phyloP scores from a whole-genome alignment of 1,284 basidiomycete species.

The Coriolopsis trogii region DNA sequence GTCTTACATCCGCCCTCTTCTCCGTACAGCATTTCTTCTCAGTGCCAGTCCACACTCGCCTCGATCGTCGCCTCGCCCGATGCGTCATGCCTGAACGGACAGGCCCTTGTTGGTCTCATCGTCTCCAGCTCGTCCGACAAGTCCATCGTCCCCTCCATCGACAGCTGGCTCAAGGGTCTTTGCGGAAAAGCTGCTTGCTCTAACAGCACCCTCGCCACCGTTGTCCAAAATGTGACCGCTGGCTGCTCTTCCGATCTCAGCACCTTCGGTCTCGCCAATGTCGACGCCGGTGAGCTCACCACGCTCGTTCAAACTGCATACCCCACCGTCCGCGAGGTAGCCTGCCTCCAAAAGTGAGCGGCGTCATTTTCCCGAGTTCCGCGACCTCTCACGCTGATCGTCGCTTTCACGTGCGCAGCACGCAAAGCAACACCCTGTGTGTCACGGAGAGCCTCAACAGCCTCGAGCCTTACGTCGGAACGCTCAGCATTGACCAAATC shows the following conservation, averaged over 20 bases:
- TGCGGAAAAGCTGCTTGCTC: conserved; percentile 59
- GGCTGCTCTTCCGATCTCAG: conserved; percentile 56
- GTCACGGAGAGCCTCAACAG: conserved; percentile 50
- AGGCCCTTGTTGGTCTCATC: conserved; percentile 47
- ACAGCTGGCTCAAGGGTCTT: conserved; percentile 59
- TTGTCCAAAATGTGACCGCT: conserved; percentile 49
- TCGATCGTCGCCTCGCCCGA: conserved; percentile 47
- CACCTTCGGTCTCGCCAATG: conserved; percentile 35
- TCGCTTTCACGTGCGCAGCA: conserved; percentile 30
- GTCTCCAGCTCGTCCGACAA: conserved; percentile 29
- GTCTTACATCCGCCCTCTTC: background rate
- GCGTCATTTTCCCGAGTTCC: background rate
- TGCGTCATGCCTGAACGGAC: conserved; percentile 55
- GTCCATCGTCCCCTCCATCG: conserved; percentile 54
- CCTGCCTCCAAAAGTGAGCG: conserved; percentile 61
- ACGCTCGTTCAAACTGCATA: conserved; percentile 48
- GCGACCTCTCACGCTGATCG: conserved; percentile 1
- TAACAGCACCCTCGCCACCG: conserved; percentile 51
- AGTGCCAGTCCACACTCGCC: conserved; percentile 39
- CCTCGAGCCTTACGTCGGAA: conserved; percentile 46
- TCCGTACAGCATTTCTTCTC: conserved; percentile 38
- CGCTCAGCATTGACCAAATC: conserved; percentile 36
- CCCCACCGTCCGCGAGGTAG: conserved; percentile 50
- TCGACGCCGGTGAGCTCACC: conserved; percentile 34
- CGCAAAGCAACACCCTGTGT: conserved; percentile 50